phyloP scores from a whole-genome alignment of 176 grass and related monocot genomes.

The Avena atlantica region DNA sequence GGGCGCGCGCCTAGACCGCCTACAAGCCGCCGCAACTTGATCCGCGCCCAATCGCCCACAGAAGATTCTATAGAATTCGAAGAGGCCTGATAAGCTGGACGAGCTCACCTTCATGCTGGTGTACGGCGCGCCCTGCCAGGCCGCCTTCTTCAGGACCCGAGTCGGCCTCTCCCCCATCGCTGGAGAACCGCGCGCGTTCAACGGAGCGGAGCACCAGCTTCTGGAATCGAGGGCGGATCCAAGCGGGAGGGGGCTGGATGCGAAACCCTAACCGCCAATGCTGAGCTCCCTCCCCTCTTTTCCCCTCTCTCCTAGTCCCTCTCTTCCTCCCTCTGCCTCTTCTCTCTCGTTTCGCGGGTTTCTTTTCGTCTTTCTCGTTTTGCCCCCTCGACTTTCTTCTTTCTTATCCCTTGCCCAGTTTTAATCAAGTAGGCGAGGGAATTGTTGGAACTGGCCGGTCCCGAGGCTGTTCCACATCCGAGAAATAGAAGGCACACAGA shows the following conservation, averaged over 20 bases:
- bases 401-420: background rate
- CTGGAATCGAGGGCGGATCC: background rate
- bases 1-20: background rate
- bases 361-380: background rate
- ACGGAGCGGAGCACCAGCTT: background rate
- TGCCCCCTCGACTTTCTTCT: conserved; percentile 3
- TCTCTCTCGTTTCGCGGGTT: conserved; percentile 5
- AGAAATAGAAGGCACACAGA: too few species aligned
- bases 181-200: background rate
- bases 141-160: background rate
- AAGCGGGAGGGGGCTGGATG: background rate
- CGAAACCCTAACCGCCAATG: conserved; percentile 62
- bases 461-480: too few species aligned
- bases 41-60: background rate
- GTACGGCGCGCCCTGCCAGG: background rate
- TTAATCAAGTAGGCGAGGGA: too few species aligned
- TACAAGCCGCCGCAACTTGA: background rate
- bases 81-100: background rate
- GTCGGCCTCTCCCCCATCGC: conserved; percentile 26
- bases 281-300: background rate
- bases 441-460: too few species aligned
- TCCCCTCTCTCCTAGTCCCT: too few species aligned
- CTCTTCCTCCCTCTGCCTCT: background rate
- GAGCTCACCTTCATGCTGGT: conserved; percentile 42
- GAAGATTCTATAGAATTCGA: conserved; percentile 3